Base-by-base conservation (phyloP, 495 filamentous ascomycete genomes). In the Penicilliopsis zonata region DNA sequence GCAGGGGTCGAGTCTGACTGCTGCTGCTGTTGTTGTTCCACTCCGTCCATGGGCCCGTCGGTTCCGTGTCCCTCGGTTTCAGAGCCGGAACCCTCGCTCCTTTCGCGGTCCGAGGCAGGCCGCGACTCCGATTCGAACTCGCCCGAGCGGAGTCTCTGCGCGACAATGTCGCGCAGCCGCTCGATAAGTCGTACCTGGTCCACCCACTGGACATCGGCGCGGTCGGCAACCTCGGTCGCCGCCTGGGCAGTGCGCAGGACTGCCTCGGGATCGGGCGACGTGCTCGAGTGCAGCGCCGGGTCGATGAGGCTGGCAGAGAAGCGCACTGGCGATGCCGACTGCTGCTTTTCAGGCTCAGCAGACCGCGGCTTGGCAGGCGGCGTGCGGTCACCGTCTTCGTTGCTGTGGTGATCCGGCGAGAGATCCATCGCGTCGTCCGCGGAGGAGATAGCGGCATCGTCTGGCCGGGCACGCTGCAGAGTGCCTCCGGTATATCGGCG, bases 401-500 rank as follows among this genome's bases (percentile, higher is more conserved):
- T n/a, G 27, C 52, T 31, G 41, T 60, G 57, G 43, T 47, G 33
- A 42, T 74, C 67, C 30, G 70, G 45, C n/a, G 71, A 68, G 2
- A 67, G 66, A 21, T 76, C 78, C 64, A 76, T 74, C 9, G 59
- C 42, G 31, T 65, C 52, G 17, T 52, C 43, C 20, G 42, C 36
- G 30, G 43, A 46, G 12, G 52, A 55, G 30, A 61, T 49, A 26
- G 62, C 67, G n/a, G n/a, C n/a, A n/a, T n/a, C n/a, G n/a, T n/a
- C n/a, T 27, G 57, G 63, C 14, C 62, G 70, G 15, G 77, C 73
- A 43, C 78, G 79, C 57, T 94, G 86, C 29, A 96, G 67, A 46
- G 84, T 76, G 27, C 86, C 84, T 32, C 86, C 86, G 14, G 81
- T 88, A 57, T 85, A 87, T 19, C 86, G 76, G 23, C 86, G 83